Evolutionary conservation across 192 early-diverging fungal species (phyloP).

Genomic region (Jimgerdemannia lactiflua): DNA sequence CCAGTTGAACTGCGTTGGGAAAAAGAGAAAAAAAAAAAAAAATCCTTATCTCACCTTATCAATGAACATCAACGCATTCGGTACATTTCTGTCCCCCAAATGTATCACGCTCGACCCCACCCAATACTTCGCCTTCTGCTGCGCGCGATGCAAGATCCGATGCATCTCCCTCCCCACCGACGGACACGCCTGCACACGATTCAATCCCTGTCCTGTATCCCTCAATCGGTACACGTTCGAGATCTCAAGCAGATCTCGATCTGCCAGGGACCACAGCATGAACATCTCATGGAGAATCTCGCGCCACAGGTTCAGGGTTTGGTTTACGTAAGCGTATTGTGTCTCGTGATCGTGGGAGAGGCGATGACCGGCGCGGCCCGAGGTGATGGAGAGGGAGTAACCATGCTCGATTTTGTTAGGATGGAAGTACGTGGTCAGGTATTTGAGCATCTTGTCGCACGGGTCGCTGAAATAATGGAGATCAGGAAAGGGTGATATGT

Average conservation of each 20-base stretch:
- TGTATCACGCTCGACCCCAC: constrained; percentile 96
- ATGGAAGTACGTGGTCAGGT: constrained; percentile 70
- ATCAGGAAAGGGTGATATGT: not conserved
- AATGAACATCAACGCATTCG: constrained; percentile 97
- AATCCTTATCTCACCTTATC: constrained; percentile 57
- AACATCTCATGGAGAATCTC: constrained; percentile 99
- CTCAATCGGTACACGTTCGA: constrained; percentile 81
- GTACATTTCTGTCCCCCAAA: constrained; percentile 97
- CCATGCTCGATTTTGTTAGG: constrained; percentile 58
- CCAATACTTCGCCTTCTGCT: constrained; percentile 83
- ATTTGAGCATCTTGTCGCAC: constrained; percentile 86
- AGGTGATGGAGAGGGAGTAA: constrained; percentile 77
- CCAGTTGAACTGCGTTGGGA: too few relatives aligned
- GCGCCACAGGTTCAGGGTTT: constrained; percentile 93
- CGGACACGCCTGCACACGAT: constrained; percentile 91
- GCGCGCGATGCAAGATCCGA: constrained; percentile 83
- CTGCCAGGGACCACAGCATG: constrained; percentile 89
- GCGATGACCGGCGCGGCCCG: constrained; percentile 81
- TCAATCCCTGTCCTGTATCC: constrained; percentile 97
- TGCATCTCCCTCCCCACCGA: constrained; percentile 84
- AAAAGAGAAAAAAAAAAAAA: too few relatives aligned
- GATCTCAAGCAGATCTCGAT: constrained; percentile 74
- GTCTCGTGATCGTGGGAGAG: constrained; percentile 90
- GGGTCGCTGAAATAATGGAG: constrained; percentile 66
- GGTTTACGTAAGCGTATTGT: constrained; percentile 92